Evolutionary conservation across 306 rosid species (phyloP), one percentile per base, ranked within the genome.

Genomic region (Corylus avellana): DNA sequence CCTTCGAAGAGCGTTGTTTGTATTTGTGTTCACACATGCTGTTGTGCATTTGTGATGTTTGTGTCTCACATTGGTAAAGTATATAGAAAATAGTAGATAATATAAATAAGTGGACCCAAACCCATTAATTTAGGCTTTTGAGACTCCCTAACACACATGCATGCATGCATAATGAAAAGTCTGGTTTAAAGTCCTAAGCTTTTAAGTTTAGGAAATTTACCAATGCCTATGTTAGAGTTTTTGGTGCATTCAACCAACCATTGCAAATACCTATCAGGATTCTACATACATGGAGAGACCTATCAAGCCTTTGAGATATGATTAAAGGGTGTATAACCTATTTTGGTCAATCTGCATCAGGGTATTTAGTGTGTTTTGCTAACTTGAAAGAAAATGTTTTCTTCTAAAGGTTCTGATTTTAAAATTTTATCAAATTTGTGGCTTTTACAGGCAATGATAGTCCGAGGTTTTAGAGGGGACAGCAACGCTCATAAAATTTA

Each of bases 401-500:
- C 16, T 55, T 83, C 80, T 78, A 80, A 79, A 37, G 72, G 78
- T 70, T 55, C 61, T 20, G 13, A 8, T 20, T 32, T 9, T n/a
- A 61, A 75, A 2, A 9, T 58, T 47, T 70, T n/a, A 74, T 58
- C 42, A 37, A 49, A 16, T 25, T 55, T 53, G 25, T 75, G 29
- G 78, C 27, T 80, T 77, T 75, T 70, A 81, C 90, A 94, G 98
- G 98, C 98, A 59, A 94, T 94, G 98, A 91, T 94, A 66, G 97
- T 86, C 63, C 89, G 98, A 87, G 98, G 98, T 47, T 94, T 94
- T 74, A 90, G 91, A 87, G 98, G 98, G 73, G 89, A 94, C 75
- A 70, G 92, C 75, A 82, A 80, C 50, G 48, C 74, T 71, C 97
- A 94, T 73, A 94, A 88, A 80, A 87, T 94, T 61, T 91, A 91